Percentiles rank a stretch among this genome's conserved stretches.
Conservation (phyloP, 768 basidiomycete species). For the Tremella mesenterica region DNA sequence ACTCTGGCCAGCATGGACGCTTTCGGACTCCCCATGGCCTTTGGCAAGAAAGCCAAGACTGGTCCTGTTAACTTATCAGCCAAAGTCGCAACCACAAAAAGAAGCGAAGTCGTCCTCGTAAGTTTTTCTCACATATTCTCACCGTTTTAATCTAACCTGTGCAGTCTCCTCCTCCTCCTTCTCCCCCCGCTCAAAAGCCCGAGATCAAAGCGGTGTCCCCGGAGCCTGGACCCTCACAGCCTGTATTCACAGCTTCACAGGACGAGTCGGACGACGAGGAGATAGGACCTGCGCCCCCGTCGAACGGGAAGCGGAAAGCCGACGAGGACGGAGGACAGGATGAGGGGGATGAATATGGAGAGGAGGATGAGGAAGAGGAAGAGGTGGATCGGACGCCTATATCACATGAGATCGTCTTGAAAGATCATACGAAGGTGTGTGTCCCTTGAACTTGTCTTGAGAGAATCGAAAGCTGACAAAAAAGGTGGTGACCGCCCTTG, state of each 20-base stretch:
- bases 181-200: neutral
- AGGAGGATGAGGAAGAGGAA: slow-evolving; percentile 20
- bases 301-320: slow-evolving; percentile 15
- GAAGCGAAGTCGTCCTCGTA: slow-evolving; percentile 17
- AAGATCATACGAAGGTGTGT: slow-evolving; percentile 76
- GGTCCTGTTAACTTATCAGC: slow-evolving; percentile 25
- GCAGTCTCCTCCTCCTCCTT: neutral
- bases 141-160: neutral
- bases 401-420: slow-evolving; percentile 81
- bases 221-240: slow-evolving; percentile 8
- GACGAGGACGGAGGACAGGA: slow-evolving; percentile 36
- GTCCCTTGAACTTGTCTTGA: neutral
- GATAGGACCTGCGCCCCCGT: neutral
- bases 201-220: neutral
- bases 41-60: slow-evolving; percentile 44
- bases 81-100: slow-evolving; percentile 43
- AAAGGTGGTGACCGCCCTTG: slow-evolving; percentile 74
- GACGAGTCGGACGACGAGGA: slow-evolving; percentile 19
- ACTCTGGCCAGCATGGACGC: slow-evolving; percentile 45
- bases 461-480: neutral
- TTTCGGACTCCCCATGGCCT: slow-evolving; percentile 43
- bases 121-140: neutral
- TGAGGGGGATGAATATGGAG: slow-evolving; percentile 45
- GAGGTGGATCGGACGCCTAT: slow-evolving; percentile 61
- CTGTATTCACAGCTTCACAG: neutral